Evolutionary conservation across 306 rosid species (phyloP).

Genomic region (Crotalaria pallida): DNA sequence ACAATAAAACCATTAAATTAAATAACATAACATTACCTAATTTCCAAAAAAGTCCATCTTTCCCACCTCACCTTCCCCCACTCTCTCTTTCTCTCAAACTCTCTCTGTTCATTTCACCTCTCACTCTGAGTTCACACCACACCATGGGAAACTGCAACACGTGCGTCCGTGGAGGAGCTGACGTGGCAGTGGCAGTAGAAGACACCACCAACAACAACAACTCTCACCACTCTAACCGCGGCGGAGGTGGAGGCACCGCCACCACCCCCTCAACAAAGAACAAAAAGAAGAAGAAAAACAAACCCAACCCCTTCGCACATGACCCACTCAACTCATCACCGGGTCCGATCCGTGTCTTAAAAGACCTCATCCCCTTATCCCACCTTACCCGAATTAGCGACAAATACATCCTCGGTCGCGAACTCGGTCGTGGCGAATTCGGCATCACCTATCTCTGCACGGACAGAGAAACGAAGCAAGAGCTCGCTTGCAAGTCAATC

Average conservation of each 20-base stretch:
- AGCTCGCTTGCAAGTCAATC: conserved; percentile 90
- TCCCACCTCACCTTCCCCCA: conserved; percentile 15
- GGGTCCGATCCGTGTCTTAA: conserved; percentile 81
- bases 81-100: not conserved
- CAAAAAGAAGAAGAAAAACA: conserved; percentile 35
- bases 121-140: not conserved
- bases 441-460: conserved; percentile 93
- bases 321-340: conserved; percentile 40
- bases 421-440: conserved; percentile 96
- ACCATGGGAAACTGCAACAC: conserved; percentile 83
- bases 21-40: too few species aligned
- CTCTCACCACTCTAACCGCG: too few species aligned
- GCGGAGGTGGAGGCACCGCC: too few species aligned
- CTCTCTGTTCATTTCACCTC: not conserved
- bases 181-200: conserved; percentile 18
- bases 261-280: not conserved
- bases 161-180: conserved; percentile 41
- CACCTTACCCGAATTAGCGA: conserved; percentile 71
- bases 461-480: conserved; percentile 75
- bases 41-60: not conserved
- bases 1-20: too few species aligned
- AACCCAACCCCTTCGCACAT: conserved; percentile 51
- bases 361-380: conserved; percentile 60
- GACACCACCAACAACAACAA: not conserved
- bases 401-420: conserved; percentile 82